phyloP scores from a whole-genome alignment of 352 stramenopile genomes.

The Phytophthora agathidicida region DNA sequence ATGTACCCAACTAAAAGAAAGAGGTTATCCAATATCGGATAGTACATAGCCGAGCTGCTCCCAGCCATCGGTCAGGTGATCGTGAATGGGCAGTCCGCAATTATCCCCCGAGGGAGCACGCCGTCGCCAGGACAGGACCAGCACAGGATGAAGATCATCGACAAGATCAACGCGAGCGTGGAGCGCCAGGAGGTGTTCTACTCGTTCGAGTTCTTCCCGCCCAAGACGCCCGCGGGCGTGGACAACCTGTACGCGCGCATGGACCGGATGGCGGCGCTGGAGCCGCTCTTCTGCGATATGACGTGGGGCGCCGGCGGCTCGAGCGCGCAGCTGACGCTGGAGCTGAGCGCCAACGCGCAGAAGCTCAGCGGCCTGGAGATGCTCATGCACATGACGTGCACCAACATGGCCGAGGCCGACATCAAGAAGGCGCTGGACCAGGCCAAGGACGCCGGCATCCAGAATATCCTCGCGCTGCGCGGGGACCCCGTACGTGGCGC shows the following conservation, averaged over 20 bases:
- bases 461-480: constrained; percentile 98
- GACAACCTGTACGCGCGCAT: constrained; percentile 98
- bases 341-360: constrained; percentile 93
- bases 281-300: constrained; percentile 98
- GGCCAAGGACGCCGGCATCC: constrained; percentile 94
- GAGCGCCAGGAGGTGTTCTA: constrained; percentile 90
- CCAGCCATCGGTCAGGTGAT: constrained; percentile 20
- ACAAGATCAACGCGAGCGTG: constrained; percentile 88
- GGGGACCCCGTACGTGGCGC: constrained; percentile 95
- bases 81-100: constrained; percentile 13
- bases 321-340: constrained; percentile 95
- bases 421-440: constrained; percentile 93
- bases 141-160: constrained; percentile 81
- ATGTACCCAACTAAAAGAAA: too few relatives aligned
- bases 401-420: constrained; percentile 96
- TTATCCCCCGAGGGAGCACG: constrained; percentile 7
- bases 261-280: constrained; percentile 94
- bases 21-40: too few relatives aligned
- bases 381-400: constrained; percentile 97
- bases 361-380: constrained; percentile 93
- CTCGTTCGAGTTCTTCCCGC: constrained; percentile 99
- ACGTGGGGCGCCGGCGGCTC: constrained; percentile 98
- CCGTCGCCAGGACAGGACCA: background rate
- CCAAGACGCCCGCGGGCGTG: constrained; percentile 95
- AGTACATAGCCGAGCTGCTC: constrained; percentile 21